Evolutionary conservation across 108 stramenopile genomes (phyloP).

Genomic region (Skeletonema costatum): DNA sequence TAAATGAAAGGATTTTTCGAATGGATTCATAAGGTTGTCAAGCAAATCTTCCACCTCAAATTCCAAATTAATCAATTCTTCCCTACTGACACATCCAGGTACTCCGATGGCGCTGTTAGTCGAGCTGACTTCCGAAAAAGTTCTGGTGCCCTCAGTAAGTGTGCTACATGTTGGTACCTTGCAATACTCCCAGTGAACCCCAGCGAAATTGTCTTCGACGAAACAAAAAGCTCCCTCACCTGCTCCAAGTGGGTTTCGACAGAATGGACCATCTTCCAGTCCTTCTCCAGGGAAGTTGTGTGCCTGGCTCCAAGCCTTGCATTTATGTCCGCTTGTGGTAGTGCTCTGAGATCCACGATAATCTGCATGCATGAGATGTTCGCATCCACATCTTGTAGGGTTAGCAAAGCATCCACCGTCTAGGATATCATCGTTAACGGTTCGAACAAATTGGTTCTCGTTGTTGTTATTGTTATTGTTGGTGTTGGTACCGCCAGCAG

Average conservation of each 20-base stretch:
- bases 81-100: background rate
- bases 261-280: slow-evolving; percentile 19
- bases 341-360: slow-evolving; percentile 15
- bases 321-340: slow-evolving; percentile 11
- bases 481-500: background rate
- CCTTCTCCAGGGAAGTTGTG: slow-evolving; percentile 12
- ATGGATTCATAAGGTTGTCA: slow-evolving; percentile 15
- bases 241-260: slow-evolving; percentile 22
- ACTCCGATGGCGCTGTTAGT: background rate
- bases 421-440: background rate
- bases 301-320: slow-evolving; percentile 18
- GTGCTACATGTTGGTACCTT: slow-evolving; percentile 17
- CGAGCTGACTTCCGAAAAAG: background rate
- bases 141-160: background rate
- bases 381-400: slow-evolving; percentile 22
- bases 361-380: slow-evolving; percentile 11
- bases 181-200: slow-evolving; percentile 29
- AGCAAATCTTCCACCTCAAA: slow-evolving; percentile 25
- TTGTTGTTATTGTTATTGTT: background rate
- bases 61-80: slow-evolving; percentile 12
- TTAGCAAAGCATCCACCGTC: slow-evolving; percentile 6
- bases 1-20: slow-evolving; percentile 16
- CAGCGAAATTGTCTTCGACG: slow-evolving; percentile 7
- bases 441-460: background rate
- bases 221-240: slow-evolving; percentile 26